Conservation (phyloP, 2,329 filamentous ascomycete species). For the Penicillium sp. region DNA sequence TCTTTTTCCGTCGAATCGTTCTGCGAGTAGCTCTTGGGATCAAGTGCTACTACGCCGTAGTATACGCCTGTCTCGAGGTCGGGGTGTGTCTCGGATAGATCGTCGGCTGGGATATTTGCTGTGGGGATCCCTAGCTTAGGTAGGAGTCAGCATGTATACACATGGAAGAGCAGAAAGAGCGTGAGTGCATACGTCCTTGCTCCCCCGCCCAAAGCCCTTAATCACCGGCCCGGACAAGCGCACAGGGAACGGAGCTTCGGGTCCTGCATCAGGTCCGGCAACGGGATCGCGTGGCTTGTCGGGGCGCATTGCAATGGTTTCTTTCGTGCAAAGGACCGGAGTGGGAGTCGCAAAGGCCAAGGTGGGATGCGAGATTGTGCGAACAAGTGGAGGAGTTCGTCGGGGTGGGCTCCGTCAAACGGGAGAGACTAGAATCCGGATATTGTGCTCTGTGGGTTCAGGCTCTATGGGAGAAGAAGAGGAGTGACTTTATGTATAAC, state of each 20-base stretch:
- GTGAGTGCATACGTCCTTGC: constrained; percentile 66
- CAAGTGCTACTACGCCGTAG: constrained; percentile 81
- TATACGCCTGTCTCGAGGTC: constrained; percentile 75
- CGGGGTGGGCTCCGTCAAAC: neutral
- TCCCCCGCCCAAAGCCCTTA: constrained; percentile 87
- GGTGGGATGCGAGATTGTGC: neutral
- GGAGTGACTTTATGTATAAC: neutral
- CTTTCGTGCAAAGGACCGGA: neutral
- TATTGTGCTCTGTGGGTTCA: neutral
- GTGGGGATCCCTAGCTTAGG: constrained; percentile 89
- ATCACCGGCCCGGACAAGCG: constrained; percentile 81
- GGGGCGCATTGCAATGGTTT: constrained; percentile 40
- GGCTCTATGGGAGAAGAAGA: neutral
- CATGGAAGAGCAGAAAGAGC: neutral
- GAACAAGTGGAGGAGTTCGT: neutral
- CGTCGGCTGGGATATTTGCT: constrained; percentile 70
- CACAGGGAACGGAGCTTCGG: constrained; percentile 73
- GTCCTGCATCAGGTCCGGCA: constrained; percentile 68
- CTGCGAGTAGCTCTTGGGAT: constrained; percentile 37
- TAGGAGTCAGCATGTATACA: constrained; percentile 1
- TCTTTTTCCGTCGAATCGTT: constrained; percentile 14
- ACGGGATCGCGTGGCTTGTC: constrained; percentile 59
- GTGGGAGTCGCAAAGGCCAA: neutral
- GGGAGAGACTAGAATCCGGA: neutral
- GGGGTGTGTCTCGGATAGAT: constrained; percentile 56